Evolutionary conservation across 768 basidiomycete genomes (phyloP).

Genomic region (Hortiboletus flavorubellus): DNA sequence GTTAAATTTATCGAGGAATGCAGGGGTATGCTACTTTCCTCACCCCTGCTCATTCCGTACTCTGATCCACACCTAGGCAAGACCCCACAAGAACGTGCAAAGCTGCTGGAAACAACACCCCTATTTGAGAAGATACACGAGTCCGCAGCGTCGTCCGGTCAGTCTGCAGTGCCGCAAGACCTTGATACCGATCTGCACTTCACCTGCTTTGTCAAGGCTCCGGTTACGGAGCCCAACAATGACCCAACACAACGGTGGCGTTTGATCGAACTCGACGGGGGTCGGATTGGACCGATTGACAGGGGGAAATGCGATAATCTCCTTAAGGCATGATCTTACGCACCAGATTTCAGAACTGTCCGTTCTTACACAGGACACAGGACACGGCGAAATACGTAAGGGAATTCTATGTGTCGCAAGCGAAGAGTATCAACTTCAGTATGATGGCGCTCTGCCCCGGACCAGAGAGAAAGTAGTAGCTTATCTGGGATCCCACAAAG

Average conservation of each 20-base stretch:
- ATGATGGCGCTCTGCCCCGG: conserved; percentile 46
- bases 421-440: conserved; percentile 41
- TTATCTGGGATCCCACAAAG: background rate
- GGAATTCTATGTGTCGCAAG: conserved; percentile 40
- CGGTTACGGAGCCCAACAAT: conserved; percentile 32
- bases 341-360: background rate
- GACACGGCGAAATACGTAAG: conserved; percentile 46
- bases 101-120: conserved; percentile 68
- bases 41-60: background rate
- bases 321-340: conserved; percentile 41
- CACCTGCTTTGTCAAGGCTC: conserved; percentile 66
- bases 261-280: conserved; percentile 84
- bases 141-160: conserved; percentile 64
- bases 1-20: conserved; percentile 64
- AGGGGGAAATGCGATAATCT: conserved; percentile 61
- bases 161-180: conserved; percentile 60
- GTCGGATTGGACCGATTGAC: conserved; percentile 76
- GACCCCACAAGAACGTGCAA: conserved; percentile 65
- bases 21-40: conserved; percentile 40
- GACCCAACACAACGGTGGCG: conserved; percentile 35
- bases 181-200: conserved; percentile 81
- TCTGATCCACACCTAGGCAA: conserved; percentile 42
- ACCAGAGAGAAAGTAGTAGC: conserved; percentile 10
- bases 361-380: conserved; percentile 21
- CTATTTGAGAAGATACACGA: conserved; percentile 79